These are phyloP conservation scores for Yamadazyma takamatsuzukensis DNA, from an alignment of 805 yeast species.

Conservation along the genomic window DNA sequence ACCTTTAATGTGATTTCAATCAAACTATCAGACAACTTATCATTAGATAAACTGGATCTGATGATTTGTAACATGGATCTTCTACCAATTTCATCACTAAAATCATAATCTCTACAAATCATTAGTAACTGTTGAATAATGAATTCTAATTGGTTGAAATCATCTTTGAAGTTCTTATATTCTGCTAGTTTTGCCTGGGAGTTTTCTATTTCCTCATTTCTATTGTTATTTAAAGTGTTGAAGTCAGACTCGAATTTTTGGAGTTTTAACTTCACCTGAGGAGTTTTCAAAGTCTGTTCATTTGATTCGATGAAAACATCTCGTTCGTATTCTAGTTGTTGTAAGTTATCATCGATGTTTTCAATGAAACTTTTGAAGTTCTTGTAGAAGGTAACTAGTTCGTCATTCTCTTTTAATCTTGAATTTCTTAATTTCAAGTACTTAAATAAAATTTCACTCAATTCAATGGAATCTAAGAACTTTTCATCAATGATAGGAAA, in stretches of 20 bases:
- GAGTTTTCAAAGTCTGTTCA: conserved; percentile 2
- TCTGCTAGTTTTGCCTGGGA: conserved; percentile 14
- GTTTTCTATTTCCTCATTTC: conserved; percentile 16
- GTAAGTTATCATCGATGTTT: conserved; percentile 5
- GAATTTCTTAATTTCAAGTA: conserved; percentile 50
- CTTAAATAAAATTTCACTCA: conserved; percentile 55
- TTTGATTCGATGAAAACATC: conserved; percentile 2
- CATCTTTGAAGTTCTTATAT: conserved; percentile 26
- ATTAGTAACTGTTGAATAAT: conserved; percentile 69
- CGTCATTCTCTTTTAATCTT: conserved; percentile 19
- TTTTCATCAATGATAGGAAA: conserved; percentile 57
- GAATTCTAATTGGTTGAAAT: conserved; percentile 61
- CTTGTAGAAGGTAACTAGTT: conserved; percentile 17
- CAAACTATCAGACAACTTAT: conserved; percentile 50
- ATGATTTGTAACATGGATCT: conserved; percentile 59
- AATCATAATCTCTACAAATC: conserved; percentile 72
- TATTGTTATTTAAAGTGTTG: conserved; percentile 12
- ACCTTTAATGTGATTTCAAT: conserved; percentile 59
- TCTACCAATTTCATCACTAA: conserved; percentile 87
- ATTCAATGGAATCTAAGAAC: conserved; percentile 75
- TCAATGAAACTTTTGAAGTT: conserved; percentile 7
- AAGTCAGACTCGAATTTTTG: conserved; percentile 6
- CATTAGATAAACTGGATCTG: conserved; percentile 52
- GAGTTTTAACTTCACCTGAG: conserved; percentile 1
- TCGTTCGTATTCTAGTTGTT: conserved; percentile 17